Evolutionary conservation across 768 basidiomycete species (phyloP).

Genomic region (Russula ochroleuca): DNA sequence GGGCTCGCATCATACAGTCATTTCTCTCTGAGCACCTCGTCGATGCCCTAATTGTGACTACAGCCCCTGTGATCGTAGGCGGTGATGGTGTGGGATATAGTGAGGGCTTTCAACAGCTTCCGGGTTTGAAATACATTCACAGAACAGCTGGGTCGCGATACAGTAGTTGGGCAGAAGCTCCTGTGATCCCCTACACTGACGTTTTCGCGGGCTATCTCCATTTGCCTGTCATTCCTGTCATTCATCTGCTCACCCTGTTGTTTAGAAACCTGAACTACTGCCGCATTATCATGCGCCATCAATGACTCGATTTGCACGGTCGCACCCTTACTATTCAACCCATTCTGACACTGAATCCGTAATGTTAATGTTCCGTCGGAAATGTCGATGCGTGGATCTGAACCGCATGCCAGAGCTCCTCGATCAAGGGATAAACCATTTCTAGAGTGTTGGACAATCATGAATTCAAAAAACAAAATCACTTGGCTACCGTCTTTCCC

Average conservation of each 20-base stretch:
- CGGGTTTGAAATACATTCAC: conserved; percentile 31
- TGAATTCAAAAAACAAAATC: neutral
- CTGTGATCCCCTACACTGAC: neutral
- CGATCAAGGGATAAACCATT: conserved; percentile 2
- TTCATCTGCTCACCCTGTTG: neutral
- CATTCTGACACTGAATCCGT: neutral
- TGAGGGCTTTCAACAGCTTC: conserved; percentile 29
- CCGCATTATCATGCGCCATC: neutral
- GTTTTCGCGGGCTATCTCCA: neutral
- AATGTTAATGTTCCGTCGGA: neutral
- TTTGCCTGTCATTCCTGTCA: neutral
- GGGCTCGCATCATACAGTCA: conserved; percentile 73
- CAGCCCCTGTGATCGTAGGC: conserved; percentile 84
- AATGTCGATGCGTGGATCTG: neutral
- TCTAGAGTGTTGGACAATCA: neutral
- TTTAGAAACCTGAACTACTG: neutral
- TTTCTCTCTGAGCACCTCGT: conserved; percentile 51
- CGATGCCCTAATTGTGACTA: conserved; percentile 77
- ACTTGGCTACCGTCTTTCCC: neutral
- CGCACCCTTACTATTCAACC: neutral
- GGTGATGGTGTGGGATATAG: conserved; percentile 59
- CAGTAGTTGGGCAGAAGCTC: conserved; percentile 31
- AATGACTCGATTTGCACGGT: neutral
- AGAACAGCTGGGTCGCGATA: conserved; percentile 33
- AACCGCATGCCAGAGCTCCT: neutral